These are phyloP conservation scores for Pseudocercospora fuligena DNA, from an alignment of 2,329 filamentous ascomycete genomes.

Conservation along the genomic window DNA sequence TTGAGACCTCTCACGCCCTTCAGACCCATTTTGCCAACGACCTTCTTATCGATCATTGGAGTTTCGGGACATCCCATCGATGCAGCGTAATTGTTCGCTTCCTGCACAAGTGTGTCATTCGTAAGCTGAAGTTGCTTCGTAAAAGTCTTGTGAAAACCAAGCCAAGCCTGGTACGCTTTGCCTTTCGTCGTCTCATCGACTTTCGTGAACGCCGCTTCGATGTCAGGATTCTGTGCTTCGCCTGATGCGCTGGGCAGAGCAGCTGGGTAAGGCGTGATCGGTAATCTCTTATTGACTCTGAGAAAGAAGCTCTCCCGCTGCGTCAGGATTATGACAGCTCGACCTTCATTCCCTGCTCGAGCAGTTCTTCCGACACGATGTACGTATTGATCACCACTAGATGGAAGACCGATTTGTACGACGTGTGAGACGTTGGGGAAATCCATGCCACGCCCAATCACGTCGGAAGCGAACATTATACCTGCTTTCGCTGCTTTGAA, in stretches of 20 bases:
- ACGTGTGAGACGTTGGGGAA: constrained; percentile 96
- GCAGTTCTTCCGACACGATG: constrained; percentile 94
- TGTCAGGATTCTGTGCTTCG: constrained; percentile 20
- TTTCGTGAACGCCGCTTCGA: constrained; percentile 39
- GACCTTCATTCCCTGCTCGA: constrained; percentile 75
- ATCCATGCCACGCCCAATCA: constrained; percentile 93
- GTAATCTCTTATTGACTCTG: constrained; percentile 53
- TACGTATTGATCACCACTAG: constrained; percentile 69
- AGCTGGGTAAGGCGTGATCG: constrained; percentile 56
- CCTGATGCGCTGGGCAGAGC: constrained; percentile 39
- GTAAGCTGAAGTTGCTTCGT: constrained; percentile 49
- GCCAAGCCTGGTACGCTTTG: constrained; percentile 53
- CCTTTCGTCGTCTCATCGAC: constrained; percentile 49
- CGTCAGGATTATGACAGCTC: constrained; percentile 60
- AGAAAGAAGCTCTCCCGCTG: constrained; percentile 59
- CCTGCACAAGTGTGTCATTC: constrained; percentile 46
- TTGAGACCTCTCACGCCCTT: constrained; percentile 52
- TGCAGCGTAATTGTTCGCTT: constrained; percentile 51
- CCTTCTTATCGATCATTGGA: constrained; percentile 51
- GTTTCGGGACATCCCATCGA: constrained; percentile 53
- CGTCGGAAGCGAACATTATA: constrained; percentile 65
- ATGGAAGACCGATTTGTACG: constrained; percentile 70
- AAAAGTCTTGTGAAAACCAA: constrained; percentile 54
- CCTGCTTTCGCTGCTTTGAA: constrained; percentile 53
- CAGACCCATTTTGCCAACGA: constrained; percentile 55